Evolutionary conservation across 2,329 filamentous ascomycete species (phyloP).

Genomic region (Leptographium flavum): DNA sequence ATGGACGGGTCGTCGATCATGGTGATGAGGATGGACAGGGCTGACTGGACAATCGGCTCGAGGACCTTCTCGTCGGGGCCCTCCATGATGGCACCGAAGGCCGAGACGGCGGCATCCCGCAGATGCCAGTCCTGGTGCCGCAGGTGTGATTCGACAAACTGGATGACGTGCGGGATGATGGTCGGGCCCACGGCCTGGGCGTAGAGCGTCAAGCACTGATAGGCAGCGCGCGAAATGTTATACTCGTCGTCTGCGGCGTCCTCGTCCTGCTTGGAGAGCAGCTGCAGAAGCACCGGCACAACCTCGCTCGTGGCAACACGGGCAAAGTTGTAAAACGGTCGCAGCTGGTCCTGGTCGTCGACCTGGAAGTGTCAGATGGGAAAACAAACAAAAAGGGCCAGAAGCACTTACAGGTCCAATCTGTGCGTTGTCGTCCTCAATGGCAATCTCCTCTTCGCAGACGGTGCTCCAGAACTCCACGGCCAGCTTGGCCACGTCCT

Average conservation of each 20-base stretch:
- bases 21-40: conserved; percentile 75
- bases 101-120: conserved; percentile 89
- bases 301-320: conserved; percentile 88
- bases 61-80: conserved; percentile 86
- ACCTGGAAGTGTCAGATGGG: conserved; percentile 21
- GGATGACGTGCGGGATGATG: conserved; percentile 73
- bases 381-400: conserved; percentile 3
- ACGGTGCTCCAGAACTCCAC: conserved; percentile 99
- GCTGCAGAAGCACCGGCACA: conserved; percentile 74
- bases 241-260: conserved; percentile 95
- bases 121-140: conserved; percentile 87
- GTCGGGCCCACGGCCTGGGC: conserved; percentile 77
- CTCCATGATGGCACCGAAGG: conserved; percentile 98
- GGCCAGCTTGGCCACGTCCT: conserved; percentile 94
- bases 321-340: conserved; percentile 92
- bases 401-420: conserved; percentile 26
- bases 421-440: conserved; percentile 90
- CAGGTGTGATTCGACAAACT: conserved; percentile 85
- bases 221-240: conserved; percentile 86
- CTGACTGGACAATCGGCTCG: conserved; percentile 90
- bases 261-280: conserved; percentile 94
- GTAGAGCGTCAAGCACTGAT: conserved; percentile 93
- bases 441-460: conserved; percentile 94
- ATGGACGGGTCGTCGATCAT: conserved; percentile 85
- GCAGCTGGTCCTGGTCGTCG: conserved; percentile 65